Percentiles rank a stretch among this genome's conserved stretches.
Evolutionary conservation across 2,329 filamentous ascomycete species (phyloP).

Genomic region (Pseudopyrenochaeta lycopersici): DNA sequence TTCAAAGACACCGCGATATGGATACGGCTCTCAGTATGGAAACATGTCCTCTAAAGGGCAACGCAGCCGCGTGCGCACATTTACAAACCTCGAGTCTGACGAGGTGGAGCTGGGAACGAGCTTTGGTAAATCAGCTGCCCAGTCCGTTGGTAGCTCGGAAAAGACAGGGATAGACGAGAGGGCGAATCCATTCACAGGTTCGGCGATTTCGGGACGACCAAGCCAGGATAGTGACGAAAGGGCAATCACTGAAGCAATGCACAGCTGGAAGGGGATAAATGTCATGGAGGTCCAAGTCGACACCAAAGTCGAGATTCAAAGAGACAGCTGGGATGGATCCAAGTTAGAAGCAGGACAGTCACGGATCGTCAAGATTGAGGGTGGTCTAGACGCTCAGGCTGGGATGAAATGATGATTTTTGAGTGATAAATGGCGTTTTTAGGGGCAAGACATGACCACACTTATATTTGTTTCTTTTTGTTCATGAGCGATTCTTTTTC

Average conservation of each 20-base stretch:
- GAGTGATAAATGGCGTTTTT: not conserved
- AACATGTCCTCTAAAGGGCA: constrained; percentile 17
- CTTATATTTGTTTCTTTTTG: not conserved
- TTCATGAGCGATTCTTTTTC: too few relatives aligned
- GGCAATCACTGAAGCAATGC: constrained; percentile 10
- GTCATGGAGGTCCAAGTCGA: constrained; percentile 36
- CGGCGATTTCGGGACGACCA: constrained; percentile 1
- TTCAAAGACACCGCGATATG: constrained; percentile 25
- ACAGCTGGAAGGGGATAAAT: constrained; percentile 17
- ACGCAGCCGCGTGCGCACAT: constrained; percentile 18
- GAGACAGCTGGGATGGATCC: constrained; percentile 23
- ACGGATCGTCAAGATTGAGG: constrained; percentile 16
- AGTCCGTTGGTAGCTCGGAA: constrained; percentile 12
- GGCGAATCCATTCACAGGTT: constrained; percentile 13
- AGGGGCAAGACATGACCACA: not conserved
- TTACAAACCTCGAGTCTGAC: constrained; percentile 18
- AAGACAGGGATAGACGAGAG: constrained; percentile 4
- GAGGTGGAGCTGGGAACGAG: constrained; percentile 32
- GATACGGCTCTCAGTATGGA: constrained; percentile 29
- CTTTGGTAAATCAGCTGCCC: constrained; percentile 18
- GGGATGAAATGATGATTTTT: not conserved
- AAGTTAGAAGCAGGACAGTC: constrained; percentile 4
- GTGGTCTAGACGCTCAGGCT: constrained; percentile 3
- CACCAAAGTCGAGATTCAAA: constrained; percentile 39
- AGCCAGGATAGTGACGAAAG: constrained; percentile 33